These are phyloP conservation scores for Ophiostoma triangulosporum DNA, from an alignment of 2,329 filamentous ascomycete genomes.

Conservation along the genomic window DNA sequence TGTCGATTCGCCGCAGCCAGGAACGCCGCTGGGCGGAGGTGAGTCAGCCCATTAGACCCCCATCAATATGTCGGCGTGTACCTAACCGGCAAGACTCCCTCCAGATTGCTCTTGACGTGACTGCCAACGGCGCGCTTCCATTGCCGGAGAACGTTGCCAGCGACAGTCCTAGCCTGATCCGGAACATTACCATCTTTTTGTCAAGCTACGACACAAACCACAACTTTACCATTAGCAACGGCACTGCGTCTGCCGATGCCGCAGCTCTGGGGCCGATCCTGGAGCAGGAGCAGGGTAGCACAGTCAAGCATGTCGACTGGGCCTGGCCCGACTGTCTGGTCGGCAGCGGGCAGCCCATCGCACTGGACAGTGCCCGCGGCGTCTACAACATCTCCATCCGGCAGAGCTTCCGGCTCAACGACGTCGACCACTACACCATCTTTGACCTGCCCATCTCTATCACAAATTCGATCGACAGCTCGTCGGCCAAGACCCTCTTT, in stretches of 20 bases:
- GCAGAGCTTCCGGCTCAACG: conserved; percentile 55
- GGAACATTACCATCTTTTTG: conserved; percentile 54
- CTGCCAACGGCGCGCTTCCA: conserved; percentile 49
- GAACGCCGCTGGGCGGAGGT: conserved; percentile 51
- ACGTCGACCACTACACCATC: conserved; percentile 50
- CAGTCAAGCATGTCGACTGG: conserved; percentile 63
- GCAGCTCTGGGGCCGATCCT: conserved; percentile 50
- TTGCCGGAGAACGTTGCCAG: conserved; percentile 37
- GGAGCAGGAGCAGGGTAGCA: conserved; percentile 48
- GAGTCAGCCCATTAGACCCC: conserved; percentile 18
- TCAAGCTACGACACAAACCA: conserved; percentile 47
- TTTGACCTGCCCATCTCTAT: conserved; percentile 57
- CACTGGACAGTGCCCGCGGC: conserved; percentile 29
- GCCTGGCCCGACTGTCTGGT: conserved; percentile 56
- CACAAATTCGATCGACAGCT: conserved; percentile 45
- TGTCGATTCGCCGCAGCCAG: conserved; percentile 51
- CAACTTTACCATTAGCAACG: conserved; percentile 57
- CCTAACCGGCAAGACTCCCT: conserved; percentile 27
- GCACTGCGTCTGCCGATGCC: conserved; percentile 41
- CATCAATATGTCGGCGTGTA: conserved; percentile 13
- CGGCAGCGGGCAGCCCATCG: conserved; percentile 42
- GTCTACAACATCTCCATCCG: conserved; percentile 62
- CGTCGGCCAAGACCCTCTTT: conserved; percentile 25
- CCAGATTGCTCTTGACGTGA: conserved; percentile 54
- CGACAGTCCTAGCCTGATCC: conserved; percentile 42